A percentile compares a stretch with the other conserved stretches of the same genome.
phyloP scores from a whole-genome alignment of 179 eudicot species.

The Beta corolliflora region DNA sequence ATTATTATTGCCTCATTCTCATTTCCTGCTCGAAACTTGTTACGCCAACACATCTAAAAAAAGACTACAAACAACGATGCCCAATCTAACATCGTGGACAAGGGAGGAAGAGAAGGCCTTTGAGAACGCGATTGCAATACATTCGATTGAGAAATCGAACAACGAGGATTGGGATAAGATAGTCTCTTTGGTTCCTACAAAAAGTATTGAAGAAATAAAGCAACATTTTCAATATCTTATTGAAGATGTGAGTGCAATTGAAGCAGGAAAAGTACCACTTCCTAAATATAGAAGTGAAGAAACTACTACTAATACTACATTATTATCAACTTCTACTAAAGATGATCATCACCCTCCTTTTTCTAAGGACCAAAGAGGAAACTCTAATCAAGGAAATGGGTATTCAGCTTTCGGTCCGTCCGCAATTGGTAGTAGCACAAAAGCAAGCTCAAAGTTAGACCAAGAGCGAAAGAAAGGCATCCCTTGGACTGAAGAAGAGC shows the following conservation, averaged over 20 bases:
- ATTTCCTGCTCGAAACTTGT: slow-evolving; percentile 25
- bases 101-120: slow-evolving; percentile 83
- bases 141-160: slow-evolving; percentile 35
- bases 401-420: slow-evolving; percentile 45
- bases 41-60: not conserved
- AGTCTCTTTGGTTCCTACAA: slow-evolving; percentile 57
- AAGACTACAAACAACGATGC: slow-evolving; percentile 15
- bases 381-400: slow-evolving; percentile 37
- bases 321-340: slow-evolving; percentile 15
- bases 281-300: slow-evolving; percentile 46
- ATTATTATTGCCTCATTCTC: too few species aligned
- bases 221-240: slow-evolving; percentile 57
- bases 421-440: slow-evolving; percentile 40
- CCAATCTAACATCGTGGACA: slow-evolving; percentile 50
- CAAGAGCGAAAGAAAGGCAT: slow-evolving; percentile 87
- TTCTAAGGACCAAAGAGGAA: slow-evolving; percentile 34
- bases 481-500: slow-evolving; percentile 98
- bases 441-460: slow-evolving; percentile 54
- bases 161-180: slow-evolving; percentile 56
- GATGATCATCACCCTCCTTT: slow-evolving; percentile 24
- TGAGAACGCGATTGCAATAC: slow-evolving; percentile 73
- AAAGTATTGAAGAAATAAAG: slow-evolving; percentile 60
- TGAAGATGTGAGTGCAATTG: slow-evolving; percentile 70
- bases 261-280: slow-evolving; percentile 60
- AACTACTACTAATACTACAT: slow-evolving; percentile 18